A percentile compares a stretch with the other conserved stretches of the same genome.
Evolutionary conservation across 208 protist genomes (phyloP).

Genomic region (Crithidia expoeki): DNA sequence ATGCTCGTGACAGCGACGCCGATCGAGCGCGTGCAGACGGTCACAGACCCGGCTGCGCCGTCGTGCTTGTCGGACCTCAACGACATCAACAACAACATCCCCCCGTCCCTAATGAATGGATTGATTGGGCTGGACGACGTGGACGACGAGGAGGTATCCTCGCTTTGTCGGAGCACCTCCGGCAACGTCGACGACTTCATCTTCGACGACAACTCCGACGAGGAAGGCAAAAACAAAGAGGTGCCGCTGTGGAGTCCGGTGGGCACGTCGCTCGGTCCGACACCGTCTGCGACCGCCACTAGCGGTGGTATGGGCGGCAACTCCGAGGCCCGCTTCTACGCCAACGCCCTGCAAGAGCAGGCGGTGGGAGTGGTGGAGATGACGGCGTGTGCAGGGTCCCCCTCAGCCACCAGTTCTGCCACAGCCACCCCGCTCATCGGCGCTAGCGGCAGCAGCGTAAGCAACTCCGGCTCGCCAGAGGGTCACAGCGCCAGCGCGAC

Average conservation of each 20-base stretch:
- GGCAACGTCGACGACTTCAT: slow-evolving; percentile 49
- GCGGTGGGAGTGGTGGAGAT: slow-evolving; percentile 30
- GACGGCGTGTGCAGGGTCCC: slow-evolving; percentile 13
- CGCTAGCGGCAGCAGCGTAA: not conserved
- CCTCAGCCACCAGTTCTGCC: slow-evolving; percentile 8
- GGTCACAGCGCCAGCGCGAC: not conserved
- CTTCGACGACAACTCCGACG: slow-evolving; percentile 30
- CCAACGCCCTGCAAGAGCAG: slow-evolving; percentile 50
- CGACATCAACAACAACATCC: not conserved
- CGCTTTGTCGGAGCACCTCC: slow-evolving; percentile 32
- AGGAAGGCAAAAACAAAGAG: slow-evolving; percentile 9
- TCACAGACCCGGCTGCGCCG: slow-evolving; percentile 7
- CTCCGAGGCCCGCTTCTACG: slow-evolving; percentile 41
- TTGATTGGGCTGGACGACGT: slow-evolving; percentile 26
- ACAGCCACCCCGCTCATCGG: slow-evolving; percentile 1
- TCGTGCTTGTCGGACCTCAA: slow-evolving; percentile 3
- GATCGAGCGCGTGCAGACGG: slow-evolving; percentile 17
- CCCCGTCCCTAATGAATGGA: not conserved
- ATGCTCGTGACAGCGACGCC: slow-evolving; percentile 14
- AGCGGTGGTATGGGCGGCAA: not conserved
- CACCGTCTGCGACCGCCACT: slow-evolving; percentile 3
- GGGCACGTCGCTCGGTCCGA: not conserved
- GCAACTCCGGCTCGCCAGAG: not conserved
- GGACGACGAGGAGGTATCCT: slow-evolving; percentile 34
- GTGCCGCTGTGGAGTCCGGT: slow-evolving; percentile 5